phyloP scores from a whole-genome alignment of 495 filamentous ascomycete species.

The Sphaerosporella brunnea region DNA sequence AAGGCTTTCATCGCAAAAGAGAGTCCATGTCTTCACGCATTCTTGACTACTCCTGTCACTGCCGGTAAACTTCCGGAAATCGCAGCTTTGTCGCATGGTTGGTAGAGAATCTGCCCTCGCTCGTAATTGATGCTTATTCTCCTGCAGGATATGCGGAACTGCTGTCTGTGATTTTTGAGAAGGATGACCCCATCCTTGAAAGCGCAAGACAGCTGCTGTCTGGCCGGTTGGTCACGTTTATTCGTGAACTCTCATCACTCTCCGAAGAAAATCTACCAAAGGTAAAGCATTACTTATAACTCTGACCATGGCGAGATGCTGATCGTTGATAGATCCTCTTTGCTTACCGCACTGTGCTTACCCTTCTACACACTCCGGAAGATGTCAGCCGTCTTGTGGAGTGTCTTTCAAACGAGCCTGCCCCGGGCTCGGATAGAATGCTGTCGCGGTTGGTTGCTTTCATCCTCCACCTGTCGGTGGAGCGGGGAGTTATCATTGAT shows the following conservation, averaged over 20 bases:
- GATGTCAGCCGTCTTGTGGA: not conserved
- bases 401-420: not conserved
- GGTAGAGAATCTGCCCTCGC: not conserved
- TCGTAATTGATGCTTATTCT: constrained; percentile 5
- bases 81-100: constrained; percentile 1
- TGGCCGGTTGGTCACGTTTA: not conserved
- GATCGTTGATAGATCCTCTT: constrained; percentile 11
- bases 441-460: not conserved
- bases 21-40: not conserved
- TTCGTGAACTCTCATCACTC: not conserved
- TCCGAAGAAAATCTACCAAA: constrained; percentile 7
- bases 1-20: constrained; percentile 1
- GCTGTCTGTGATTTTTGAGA: constrained; percentile 7
- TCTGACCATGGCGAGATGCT: not conserved
- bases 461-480: constrained; percentile 1
- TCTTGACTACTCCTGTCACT: not conserved
- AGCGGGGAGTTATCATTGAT: constrained; percentile 1
- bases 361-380: constrained; percentile 6
- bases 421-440: not conserved
- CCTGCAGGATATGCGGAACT: constrained; percentile 15
- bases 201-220: not conserved
- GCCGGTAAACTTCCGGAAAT: not conserved
- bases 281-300: constrained; percentile 5
- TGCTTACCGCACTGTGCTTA: constrained; percentile 8
- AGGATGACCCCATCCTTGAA: constrained; percentile 4